phyloP scores from a whole-genome alignment of 176 grass and related monocot genomes.

The Zizania latifolia region DNA sequence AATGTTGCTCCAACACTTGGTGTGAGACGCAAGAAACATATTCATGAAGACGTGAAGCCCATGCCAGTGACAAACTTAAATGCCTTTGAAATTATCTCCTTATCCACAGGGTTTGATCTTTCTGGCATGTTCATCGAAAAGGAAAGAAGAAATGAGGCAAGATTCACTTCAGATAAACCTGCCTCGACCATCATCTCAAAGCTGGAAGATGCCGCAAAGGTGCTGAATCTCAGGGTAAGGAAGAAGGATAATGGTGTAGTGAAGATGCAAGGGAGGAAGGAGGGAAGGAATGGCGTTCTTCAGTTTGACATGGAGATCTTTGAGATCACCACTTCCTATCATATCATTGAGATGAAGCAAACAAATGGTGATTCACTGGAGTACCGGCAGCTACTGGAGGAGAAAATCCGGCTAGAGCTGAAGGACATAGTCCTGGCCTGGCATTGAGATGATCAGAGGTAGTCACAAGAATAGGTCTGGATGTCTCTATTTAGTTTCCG shows the following conservation, averaged over 20 bases:
- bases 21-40: slow-evolving; percentile 21
- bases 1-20: not conserved
- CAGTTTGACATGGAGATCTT: slow-evolving; percentile 66
- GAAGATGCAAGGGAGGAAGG: slow-evolving; percentile 57
- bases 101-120: slow-evolving; percentile 62
- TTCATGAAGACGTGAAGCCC: slow-evolving; percentile 32
- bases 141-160: slow-evolving; percentile 43
- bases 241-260: slow-evolving; percentile 60
- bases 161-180: slow-evolving; percentile 73
- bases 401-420: slow-evolving; percentile 57
- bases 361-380: slow-evolving; percentile 64
- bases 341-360: slow-evolving; percentile 79
- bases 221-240: slow-evolving; percentile 60
- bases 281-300: slow-evolving; percentile 60
- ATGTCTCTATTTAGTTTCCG: not conserved
- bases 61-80: slow-evolving; percentile 44
- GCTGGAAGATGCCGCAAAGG: slow-evolving; percentile 51
- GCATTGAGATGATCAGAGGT: slow-evolving; percentile 49
- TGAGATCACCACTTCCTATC: slow-evolving; percentile 44
- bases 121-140: slow-evolving; percentile 58
- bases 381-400: slow-evolving; percentile 58
- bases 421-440: slow-evolving; percentile 72
- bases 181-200: slow-evolving; percentile 45
- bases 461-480: slow-evolving; percentile 30
- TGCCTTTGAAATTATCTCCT: slow-evolving; percentile 82